A percentile compares a stretch with the other conserved stretches of the same genome.
Conservation (phyloP, 495 filamentous ascomycete species). For the Filosporella fistucella region DNA sequence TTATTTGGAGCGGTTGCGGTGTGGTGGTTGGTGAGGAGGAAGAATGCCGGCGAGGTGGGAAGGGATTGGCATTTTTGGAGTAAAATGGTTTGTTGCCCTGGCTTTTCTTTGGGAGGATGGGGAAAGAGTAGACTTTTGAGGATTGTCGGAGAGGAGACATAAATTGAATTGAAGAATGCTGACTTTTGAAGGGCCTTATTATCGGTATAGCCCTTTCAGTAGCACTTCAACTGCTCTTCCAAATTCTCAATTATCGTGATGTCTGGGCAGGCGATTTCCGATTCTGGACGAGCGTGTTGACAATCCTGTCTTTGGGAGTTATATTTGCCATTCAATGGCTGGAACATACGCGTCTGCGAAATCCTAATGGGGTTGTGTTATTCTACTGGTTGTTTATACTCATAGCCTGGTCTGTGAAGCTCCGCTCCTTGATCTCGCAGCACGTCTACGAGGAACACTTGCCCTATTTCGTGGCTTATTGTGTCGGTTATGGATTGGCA, state of each 20-base stretch:
- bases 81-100: conserved; percentile 67
- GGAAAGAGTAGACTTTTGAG: conserved; percentile 21
- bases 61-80: conserved; percentile 96
- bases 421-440: conserved; percentile 81
- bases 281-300: conserved; percentile 82
- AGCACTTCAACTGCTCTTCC: conserved; percentile 68
- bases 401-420: conserved; percentile 75
- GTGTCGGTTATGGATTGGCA: conserved; percentile 68
- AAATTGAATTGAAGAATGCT: too few relatives aligned
- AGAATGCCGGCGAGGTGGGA: conserved; percentile 59
- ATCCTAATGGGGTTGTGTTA: conserved; percentile 88
- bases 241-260: conserved; percentile 64
- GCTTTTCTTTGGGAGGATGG: not conserved
- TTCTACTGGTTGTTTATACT: conserved; percentile 95
- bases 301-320: conserved; percentile 70
- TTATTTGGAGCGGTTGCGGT: conserved; percentile 70
- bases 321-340: conserved; percentile 87
- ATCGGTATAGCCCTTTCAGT: conserved; percentile 62
- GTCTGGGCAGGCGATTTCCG: conserved; percentile 80
- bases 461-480: conserved; percentile 76
- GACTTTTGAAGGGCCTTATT: conserved; percentile 56
- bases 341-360: conserved; percentile 83
- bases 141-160: too few relatives aligned
- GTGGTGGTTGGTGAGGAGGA: conserved; percentile 57
- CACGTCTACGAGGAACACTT: conserved; percentile 58